Conservation (phyloP, 1,139 yeast genomes). For the Taiozyma sp. region DNA sequence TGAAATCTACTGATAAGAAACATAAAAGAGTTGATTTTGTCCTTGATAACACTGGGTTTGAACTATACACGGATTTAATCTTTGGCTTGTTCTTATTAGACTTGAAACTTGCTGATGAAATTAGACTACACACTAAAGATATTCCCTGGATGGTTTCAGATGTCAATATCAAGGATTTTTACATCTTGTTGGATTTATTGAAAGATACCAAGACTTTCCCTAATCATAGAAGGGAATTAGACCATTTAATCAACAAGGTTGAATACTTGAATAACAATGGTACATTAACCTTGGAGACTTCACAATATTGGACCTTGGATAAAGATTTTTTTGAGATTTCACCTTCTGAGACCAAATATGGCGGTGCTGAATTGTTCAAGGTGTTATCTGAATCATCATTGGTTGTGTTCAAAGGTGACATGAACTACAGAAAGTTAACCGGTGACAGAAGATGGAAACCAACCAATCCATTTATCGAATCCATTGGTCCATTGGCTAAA, state of each 20-base stretch:
- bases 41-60: slow-evolving; percentile 94
- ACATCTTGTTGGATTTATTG: slow-evolving; percentile 53
- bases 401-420: slow-evolving; percentile 89
- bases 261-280: slow-evolving; percentile 44
- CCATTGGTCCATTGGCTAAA: slow-evolving; percentile 63
- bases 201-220: slow-evolving; percentile 46
- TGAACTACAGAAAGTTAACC: slow-evolving; percentile 89
- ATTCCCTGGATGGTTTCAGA: slow-evolving; percentile 99
- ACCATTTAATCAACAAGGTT: slow-evolving; percentile 45
- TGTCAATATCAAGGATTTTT: slow-evolving; percentile 79
- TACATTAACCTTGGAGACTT: slow-evolving; percentile 49
- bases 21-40: slow-evolving; percentile 69
- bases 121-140: slow-evolving; percentile 82
- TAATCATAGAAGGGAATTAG: slow-evolving; percentile 29
- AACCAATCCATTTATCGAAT: slow-evolving; percentile 64
- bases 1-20: slow-evolving; percentile 27
- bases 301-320: slow-evolving; percentile 83
- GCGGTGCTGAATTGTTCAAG: slow-evolving; percentile 50
- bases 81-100: slow-evolving; percentile 73
- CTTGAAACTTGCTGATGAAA: slow-evolving; percentile 50
- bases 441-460: slow-evolving; percentile 88
- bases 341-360: slow-evolving; percentile 45
- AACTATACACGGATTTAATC: slow-evolving; percentile 81
- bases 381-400: slow-evolving; percentile 43
- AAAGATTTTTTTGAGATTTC: slow-evolving; percentile 66